Base-by-base conservation (phyloP, 116 monocot species). In the Zostera marina region DNA sequence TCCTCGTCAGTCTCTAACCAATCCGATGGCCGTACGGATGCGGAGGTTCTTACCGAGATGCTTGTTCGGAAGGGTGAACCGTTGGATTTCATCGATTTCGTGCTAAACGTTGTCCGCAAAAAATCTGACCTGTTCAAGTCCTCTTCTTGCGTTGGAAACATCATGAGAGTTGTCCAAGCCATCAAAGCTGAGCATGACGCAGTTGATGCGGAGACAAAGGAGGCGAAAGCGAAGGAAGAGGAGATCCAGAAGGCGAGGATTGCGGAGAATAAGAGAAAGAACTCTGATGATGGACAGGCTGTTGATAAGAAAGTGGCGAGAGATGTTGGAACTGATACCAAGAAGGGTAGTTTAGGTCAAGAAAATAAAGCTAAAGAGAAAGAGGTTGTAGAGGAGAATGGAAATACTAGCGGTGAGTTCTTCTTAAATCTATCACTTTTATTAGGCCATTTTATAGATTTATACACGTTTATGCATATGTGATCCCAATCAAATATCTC, bases 91-190 rank as follows among this genome's bases (percentile, higher is more conserved):
- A 44, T 72, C 32, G 72, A 72, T 53, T 9, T 20, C 44, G 72
- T 65, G 14, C 25, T 64, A 23, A 65, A 60, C 57, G 65, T 72
- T 54, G 65, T 72, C 39, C 58, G 72, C 44, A 58, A 65, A 11
- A 57, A 53, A 48, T 65, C 72, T 10, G 65, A 72, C 38, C 4
- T 52, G 20, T 65, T 72, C 72, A 72, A 65, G 58, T 59, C 65
- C 7, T 20, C 17, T 2, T 44, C 59, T n/a, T 44, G 13, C 32
- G 52, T 65, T 17, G 23, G 41, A 2, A 60, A 64, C 11, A 41
- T 72, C 52, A 53, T 53, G 65, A 42, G 42, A 11, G 54, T 66
- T 8, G 65, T 66, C 11, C 11, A 48, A 0, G 60, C 60, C 9
- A 59, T 53, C 17, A 72, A 72, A 38, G 60, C 6, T 12, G 49